Evolutionary conservation across 2,329 filamentous ascomycete species (phyloP), one percentile per base, ranked within the genome.

Genomic region (Paracoccidioides brasiliensis): DNA sequence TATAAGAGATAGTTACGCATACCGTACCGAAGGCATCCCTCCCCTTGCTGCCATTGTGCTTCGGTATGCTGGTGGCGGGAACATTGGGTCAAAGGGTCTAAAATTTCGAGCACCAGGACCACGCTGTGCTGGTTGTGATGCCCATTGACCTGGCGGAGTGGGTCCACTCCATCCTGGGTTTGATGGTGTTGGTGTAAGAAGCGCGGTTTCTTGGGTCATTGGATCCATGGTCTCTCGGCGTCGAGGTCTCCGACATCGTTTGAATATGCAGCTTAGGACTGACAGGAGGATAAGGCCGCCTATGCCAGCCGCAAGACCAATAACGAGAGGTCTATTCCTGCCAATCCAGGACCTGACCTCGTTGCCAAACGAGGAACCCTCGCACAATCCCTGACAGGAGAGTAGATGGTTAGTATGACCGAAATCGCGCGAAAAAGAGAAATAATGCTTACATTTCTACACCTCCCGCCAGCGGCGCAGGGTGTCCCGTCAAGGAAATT

Each of bases 401-500:
- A 28, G 30, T 49, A 35, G 53, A 14, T 42, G 5, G 42, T 49
- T 50, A 56, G 49, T 50, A 42, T 52, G 32, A 44, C 44, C 14
- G 53, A 37, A 28, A 40, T 41, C 41, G 30, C 7, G 14, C 22
- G 22, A 22, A 22, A 22, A 22, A 22, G 32, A 22, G 15, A n/a
- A 15, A 44, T 32, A 44, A 30, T 9, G 70, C 76, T 74, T 70
- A 79, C 77, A 63, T 90, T 91, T 53, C 70, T 67, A 70, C 93
- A 98, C 56, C 75, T 78, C 5, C 93, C 93, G 55, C 88, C 88
- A 15, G 85, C 86, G 53, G 82, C 79, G 67, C 93, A 98, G 1
- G 80, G 74, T 0, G 93, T 97, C 15, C 93, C 93, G 67, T 98
- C 93, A 35, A 97, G 76, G 72, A 95, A 97, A 72, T 94, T 93